phyloP scores from a whole-genome alignment of 1,284 basidiomycete species.

The Hypsizygus ulmarius region DNA sequence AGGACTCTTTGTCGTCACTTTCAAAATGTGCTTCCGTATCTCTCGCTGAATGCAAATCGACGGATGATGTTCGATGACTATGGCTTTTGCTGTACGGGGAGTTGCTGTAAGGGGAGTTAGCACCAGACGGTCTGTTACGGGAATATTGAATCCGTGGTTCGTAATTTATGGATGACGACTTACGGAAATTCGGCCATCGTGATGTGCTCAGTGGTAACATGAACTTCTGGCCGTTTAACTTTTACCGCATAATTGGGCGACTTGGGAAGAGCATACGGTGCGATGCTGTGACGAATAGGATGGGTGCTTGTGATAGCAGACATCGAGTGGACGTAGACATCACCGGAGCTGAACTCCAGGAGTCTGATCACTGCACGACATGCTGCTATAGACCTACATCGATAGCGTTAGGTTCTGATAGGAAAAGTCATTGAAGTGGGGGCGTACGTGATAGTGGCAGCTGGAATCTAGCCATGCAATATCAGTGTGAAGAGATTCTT shows the following conservation, averaged over 20 bases:
- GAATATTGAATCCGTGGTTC: conserved; percentile 3
- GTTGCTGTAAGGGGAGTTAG: conserved; percentile 29
- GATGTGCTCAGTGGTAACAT: conserved; percentile 59
- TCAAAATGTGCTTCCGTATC: conserved; percentile 27
- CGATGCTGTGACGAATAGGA: conserved; percentile 27
- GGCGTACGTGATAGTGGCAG: conserved; percentile 60
- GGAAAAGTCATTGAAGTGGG: conserved; percentile 2
- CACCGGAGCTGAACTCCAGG: conserved; percentile 46
- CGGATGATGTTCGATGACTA: conserved; percentile 26
- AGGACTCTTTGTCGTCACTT: conserved; percentile 27
- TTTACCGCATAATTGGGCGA: conserved; percentile 27
- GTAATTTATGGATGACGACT: conserved; percentile 17
- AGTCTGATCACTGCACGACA: conserved; percentile 65
- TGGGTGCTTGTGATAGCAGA: conserved; percentile 36
- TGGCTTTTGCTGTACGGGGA: conserved; percentile 31
- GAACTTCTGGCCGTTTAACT: conserved; percentile 50
- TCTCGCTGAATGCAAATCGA: conserved; percentile 27
- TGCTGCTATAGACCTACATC: conserved; percentile 54
- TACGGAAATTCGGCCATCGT: conserved; percentile 46
- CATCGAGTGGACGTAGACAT: conserved; percentile 48
- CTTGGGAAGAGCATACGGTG: conserved; percentile 24
- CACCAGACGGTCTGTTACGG: conserved; percentile 22
- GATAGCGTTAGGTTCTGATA: conserved; percentile 9
- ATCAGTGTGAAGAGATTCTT: conserved; percentile 12
- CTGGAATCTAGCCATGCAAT: conserved; percentile 48